Percentiles rank a stretch among this genome's conserved stretches.
Conservation (phyloP, 169 alveolate species). For the Hammondia hammondi region DNA sequence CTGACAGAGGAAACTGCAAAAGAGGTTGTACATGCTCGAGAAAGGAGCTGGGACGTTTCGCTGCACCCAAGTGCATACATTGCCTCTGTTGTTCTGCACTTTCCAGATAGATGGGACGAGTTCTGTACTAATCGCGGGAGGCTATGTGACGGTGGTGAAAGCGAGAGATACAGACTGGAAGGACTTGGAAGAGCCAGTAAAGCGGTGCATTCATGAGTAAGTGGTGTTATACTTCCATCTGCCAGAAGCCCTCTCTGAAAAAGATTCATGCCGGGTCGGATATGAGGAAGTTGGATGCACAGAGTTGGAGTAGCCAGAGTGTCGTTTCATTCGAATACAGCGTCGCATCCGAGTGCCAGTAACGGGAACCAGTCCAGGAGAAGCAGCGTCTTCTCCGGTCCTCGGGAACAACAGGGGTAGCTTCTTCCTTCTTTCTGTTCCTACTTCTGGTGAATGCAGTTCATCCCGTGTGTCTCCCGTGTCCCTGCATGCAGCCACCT, state of each 20-base stretch:
- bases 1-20: too few species aligned
- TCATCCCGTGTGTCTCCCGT: neutral
- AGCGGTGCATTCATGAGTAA: neutral
- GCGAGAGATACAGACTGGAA: neutral
- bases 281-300: too few species aligned
- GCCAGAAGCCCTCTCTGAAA: neutral
- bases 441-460: too few species aligned
- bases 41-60: neutral
- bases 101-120: neutral
- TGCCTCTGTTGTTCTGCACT: neutral
- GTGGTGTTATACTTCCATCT: neutral
- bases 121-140: neutral
- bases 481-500: neutral
- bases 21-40: too few species aligned
- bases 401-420: too few species aligned
- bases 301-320: neutral
- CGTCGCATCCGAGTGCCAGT: neutral
- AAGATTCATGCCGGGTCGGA: too few species aligned
- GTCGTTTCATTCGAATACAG: neutral
- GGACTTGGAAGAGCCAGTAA: neutral
- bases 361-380: too few species aligned
- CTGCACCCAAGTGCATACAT: neutral
- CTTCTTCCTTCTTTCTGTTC: too few species aligned
- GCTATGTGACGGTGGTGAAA: constrained; percentile 9
- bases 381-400: too few species aligned